Conservation (phyloP, 192 early-diverging fungal species). For the Umbelopsis sp. region DNA sequence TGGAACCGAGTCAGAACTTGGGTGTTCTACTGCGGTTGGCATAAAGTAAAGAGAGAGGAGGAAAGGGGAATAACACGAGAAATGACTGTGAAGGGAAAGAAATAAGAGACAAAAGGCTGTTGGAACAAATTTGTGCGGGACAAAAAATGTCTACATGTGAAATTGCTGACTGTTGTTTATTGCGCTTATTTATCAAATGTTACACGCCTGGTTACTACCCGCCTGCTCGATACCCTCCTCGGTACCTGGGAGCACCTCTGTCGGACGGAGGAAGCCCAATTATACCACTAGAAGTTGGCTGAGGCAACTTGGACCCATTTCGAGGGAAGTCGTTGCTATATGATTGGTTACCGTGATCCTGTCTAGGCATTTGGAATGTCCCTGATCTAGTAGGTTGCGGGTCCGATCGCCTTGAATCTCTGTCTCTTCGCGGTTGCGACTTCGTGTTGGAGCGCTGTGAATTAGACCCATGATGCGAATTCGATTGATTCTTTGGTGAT, state of each 20-base stretch:
- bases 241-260: slow-evolving; percentile 11
- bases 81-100: not conserved
- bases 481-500: too few relatives aligned
- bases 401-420: not conserved
- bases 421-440: too few relatives aligned
- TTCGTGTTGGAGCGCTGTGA: too few relatives aligned
- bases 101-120: not conserved
- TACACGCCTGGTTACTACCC: not conserved
- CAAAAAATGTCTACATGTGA: not conserved
- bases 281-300: slow-evolving; percentile 18
- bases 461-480: too few relatives aligned
- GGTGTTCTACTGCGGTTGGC: not conserved
- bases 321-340: slow-evolving; percentile 14
- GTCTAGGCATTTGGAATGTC: slow-evolving; percentile 4
- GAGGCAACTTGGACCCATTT: not conserved
- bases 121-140: not conserved
- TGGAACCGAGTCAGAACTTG: not conserved
- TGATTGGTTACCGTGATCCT: not conserved
- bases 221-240: slow-evolving; percentile 1
- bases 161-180: slow-evolving; percentile 17
- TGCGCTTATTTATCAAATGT: not conserved
- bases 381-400: slow-evolving; percentile 9
- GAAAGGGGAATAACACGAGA: not conserved
- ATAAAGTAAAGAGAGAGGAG: not conserved
- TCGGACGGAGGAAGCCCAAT: slow-evolving; percentile 8